Base-by-base conservation (phyloP, 106 monocot species). In the Chionographis japonica region DNA sequence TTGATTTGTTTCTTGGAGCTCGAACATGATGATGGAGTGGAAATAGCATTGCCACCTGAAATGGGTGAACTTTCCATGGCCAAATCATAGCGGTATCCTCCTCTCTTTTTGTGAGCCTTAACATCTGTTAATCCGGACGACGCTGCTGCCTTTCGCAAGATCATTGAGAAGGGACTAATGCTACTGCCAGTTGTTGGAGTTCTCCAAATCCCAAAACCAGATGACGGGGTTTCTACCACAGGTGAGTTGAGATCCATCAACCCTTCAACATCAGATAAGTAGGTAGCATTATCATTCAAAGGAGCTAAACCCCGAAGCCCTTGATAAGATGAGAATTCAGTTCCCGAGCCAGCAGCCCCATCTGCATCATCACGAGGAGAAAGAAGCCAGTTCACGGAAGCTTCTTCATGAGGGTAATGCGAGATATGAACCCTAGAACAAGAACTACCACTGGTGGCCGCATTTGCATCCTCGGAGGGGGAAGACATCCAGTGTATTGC, bases 131-230 rank as follows among this genome's bases (percentile, higher is more conserved):
- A 52, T 50, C 40, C 38, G 14, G 83, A 78, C 0, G 74, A 61
- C 56, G 62, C 60, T 43, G 72, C 69, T 14, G 79, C 81, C 50
- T 73, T 84, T 68, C 78, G 67, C 27, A 95, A 40, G 43, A 95
- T 95, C 58, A 84, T 77, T 40, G 95, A 95, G 78, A 89, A 97
- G 19, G 97, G 92, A 70, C 97, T 97, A 15, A 77, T 67, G 52
- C 85, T 89, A 40, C 86, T 81, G 37, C 58, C 57, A 10, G 71
- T 89, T 38, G 71, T 83, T 8, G 92, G 88, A 54, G 89, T 92
- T 74, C 66, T 82, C 57, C 75, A 80, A 56, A 80, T 50, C 3
- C 57, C 62, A 53, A 56, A 49, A 37, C 69, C 62, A 12, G 80
- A 68, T 11, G 51, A 76, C 43, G 90, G 85, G 20, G 94, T 70